Evolutionary conservation across 2,329 filamentous ascomycete genomes (phyloP).

Genomic region (Fonsecaea nubica): DNA sequence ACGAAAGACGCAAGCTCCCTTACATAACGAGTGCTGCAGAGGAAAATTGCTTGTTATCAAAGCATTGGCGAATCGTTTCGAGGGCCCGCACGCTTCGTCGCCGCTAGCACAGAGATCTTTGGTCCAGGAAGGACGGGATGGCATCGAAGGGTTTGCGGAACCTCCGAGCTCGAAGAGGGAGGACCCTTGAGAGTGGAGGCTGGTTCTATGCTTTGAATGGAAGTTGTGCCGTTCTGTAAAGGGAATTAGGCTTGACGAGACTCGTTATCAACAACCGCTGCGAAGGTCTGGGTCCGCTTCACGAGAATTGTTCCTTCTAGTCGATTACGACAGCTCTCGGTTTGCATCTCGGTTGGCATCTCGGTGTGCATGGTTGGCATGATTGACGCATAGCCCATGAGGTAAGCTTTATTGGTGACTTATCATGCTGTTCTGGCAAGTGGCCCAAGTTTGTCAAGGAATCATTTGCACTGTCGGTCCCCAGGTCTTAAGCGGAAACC

Average conservation of each 20-base stretch:
- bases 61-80: background rate
- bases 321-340: background rate
- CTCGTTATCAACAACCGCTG: background rate
- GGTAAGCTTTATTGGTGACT: background rate
- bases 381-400: background rate
- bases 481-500: background rate
- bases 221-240: background rate
- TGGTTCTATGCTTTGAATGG: background rate
- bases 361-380: background rate
- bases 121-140: background rate
- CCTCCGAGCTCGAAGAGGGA: background rate
- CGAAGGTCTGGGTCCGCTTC: background rate
- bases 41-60: background rate
- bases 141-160: background rate
- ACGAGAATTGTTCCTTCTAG: background rate
- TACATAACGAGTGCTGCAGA: background rate
- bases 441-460: background rate
- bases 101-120: background rate
- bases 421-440: background rate
- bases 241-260: background rate
- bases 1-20: background rate
- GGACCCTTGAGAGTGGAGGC: background rate
- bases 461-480: background rate
- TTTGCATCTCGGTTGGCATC: background rate
- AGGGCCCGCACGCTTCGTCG: background rate